Base-by-base conservation (phyloP, 1,139 yeast species). In the Scheffersomyces insectosa region DNA sequence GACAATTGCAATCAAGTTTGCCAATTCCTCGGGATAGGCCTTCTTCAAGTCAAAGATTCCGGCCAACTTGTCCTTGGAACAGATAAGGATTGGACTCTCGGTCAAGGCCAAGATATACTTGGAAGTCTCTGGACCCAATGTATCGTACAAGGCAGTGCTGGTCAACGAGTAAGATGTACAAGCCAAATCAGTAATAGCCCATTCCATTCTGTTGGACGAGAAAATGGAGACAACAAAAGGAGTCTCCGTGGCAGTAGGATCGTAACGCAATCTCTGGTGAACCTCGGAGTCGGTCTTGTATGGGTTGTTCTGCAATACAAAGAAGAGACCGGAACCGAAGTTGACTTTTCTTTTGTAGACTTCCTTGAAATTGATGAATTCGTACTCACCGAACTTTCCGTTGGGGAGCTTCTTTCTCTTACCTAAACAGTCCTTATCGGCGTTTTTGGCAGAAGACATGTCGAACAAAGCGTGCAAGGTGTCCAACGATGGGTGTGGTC, bases 241-340 rank as follows among this genome's bases (percentile, higher is more conserved):
- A 23, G 62, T 57, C 7, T 56, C 55, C 32, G 66, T 67, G 29
- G 65, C 63, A 3, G 38, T 44, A 5, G 52, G 49, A 13, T 55
- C 50, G 30, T 56, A 53, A 28, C 53, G 52, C 41, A 70, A 60
- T 37, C 60, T 62, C 10, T 49, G 42, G 44, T 68, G 71, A 37
- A 62, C 57, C 16, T 55, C 57, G 15, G 60, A 56, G 12, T 63
- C 55, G 27, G 67, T 58, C 39, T 60, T 62, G 55, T 52, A 73
- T 48, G 76, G 69, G 50, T 75, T 77, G 46, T 71, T 68, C 33
- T 61, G 59, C 42, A 82, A 75, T n/a, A 79, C 61, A 38, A 79
- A 71, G 50, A 82, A 70, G 28, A 87, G 55, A 10, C 95, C 95
- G 3, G 88, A 67, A 4, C 90, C 95, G 37, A 86, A 68, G 41